A percentile compares a stretch with the other conserved stretches of the same genome.
Conservation (phyloP, 352 stramenopile genomes). For the Phytophthora tentaculata region DNA sequence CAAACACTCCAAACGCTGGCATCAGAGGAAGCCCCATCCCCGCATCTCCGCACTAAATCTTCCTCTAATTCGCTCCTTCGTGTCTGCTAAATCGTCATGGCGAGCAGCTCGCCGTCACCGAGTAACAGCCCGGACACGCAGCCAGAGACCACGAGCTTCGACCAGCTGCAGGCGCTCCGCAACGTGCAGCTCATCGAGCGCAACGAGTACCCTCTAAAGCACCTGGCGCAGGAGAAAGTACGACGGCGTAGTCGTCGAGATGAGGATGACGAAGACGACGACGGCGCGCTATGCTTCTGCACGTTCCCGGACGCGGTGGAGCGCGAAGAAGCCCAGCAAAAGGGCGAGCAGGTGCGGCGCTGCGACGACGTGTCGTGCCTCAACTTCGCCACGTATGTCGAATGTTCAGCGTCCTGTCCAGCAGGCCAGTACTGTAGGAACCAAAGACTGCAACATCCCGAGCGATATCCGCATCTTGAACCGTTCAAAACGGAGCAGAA, state of each 20-base stretch:
- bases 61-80: not conserved
- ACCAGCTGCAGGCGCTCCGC: slow-evolving; percentile 74
- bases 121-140: not conserved
- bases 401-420: slow-evolving; percentile 64
- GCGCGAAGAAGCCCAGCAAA: slow-evolving; percentile 25
- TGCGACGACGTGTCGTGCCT: slow-evolving; percentile 89
- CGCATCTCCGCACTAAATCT: no score
- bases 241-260: slow-evolving; percentile 27
- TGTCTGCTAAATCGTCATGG: slow-evolving; percentile 1
- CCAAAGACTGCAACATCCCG: slow-evolving; percentile 76
- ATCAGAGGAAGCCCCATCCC: not conserved
- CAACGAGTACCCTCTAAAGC: slow-evolving; percentile 79
- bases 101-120: slow-evolving; percentile 8
- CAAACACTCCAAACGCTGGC: not conserved
- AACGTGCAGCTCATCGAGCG: slow-evolving; percentile 63
- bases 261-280: slow-evolving; percentile 36
- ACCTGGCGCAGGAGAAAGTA: slow-evolving; percentile 52
- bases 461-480: slow-evolving; percentile 69
- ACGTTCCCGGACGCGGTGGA: slow-evolving; percentile 52
- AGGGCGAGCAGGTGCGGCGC: slow-evolving; percentile 31
- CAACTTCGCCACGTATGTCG: slow-evolving; percentile 90
- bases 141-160: slow-evolving; percentile 40
- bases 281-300: slow-evolving; percentile 66
- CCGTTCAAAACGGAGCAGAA: slow-evolving; percentile 85
- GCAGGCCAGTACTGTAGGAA: slow-evolving; percentile 65